Evolutionary conservation across 257 asterid species (phyloP), one percentile per base, ranked within the genome.

Genomic region (Knoxia roxburghii): DNA sequence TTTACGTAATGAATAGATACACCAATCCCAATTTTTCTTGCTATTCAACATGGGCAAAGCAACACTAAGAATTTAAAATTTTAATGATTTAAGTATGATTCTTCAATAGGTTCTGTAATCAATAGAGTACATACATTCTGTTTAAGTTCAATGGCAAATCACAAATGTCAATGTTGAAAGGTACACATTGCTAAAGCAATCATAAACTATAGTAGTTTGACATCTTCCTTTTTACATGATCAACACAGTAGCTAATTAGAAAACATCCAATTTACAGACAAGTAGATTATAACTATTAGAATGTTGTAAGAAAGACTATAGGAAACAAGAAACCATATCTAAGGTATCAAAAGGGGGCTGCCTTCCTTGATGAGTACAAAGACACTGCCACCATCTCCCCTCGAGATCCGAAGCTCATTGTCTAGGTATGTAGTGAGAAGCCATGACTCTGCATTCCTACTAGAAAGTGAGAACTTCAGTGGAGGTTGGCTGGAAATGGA

Each of bases 381-480:
- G 4, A 87, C 73, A 75, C 91, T 79, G 76, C 96, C 99, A 17
- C 85, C 97, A 67, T 88, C 97, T 37, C 96, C 95, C 71, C 95
- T 80, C 18, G 97, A 88, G 65, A 94, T 88, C 5, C 97, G 84
- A 58, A 94, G 95, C 75, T 90, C 96, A 0, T 75, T 57, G 55
- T 90, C 97, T 20, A 94, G 90, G 85, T 87, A 94, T 1, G 99
- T 94, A 1, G 97, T 94, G 63, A 94, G 86, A 71, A 94, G 82
- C 99, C 97, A 94, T 11, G 96, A 94, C 77, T 86, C 91, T 0
- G 88, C 85, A 0, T 81, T 84, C 55, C 61, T 77, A 55, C 65
- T 71, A 49, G 90, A 54, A 75, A 94, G 68, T 24, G 96, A 75
- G 69, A 94, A 82, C 78, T 94, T 90, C 72, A 90, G 26, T 1